Base-by-base conservation (phyloP, 192 early-diverging fungal species). In the Rhizophagus sp. region DNA sequence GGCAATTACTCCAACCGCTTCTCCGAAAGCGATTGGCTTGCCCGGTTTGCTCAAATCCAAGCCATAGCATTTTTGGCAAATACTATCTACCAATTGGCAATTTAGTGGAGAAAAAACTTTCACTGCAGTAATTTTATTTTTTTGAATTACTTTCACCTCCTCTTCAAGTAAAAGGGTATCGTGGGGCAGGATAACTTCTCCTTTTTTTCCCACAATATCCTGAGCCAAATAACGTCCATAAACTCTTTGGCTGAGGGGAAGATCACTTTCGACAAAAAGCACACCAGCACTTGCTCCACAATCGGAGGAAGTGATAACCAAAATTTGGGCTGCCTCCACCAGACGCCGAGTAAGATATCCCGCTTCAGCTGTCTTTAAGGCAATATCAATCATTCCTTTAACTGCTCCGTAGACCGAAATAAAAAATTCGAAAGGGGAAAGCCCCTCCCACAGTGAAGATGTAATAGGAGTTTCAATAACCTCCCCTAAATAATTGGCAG, bases 401-500 rank as follows among this genome's bases (percentile, higher is more conserved):
- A 73, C 71, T 8, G 71, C 71, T 25, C 71, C 71, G 52, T 73
- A 73, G 34, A 73, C 71, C 22, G 71, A 73, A 52, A 49, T 73
- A 73, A 73, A 73, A n/a, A 73, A 73, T 25, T 73, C 71, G 25
- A 73, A 73, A 52, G 71, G 71, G 1, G 71, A 22, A 30, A 73
- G 25, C 22, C 71, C 71, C 25, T 73, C 71, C 13, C 71, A 73
- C 6, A 73, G n/a, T 1, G 71, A 73, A 52, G 71, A 73, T 52
- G 17, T 50, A 52, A 73, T 73, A 6, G 71, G 71, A 8, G 71
- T 73, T 52, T 73, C 71, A 52, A 73, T 73, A 47, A 73, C 17
- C 30, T 73, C 71, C 52, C 71, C 71, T 73, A 73, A 73, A 13
- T 73, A 73, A 15, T 73, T 73, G 41, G 71, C 52, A n/a, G 71